Percentiles rank a stretch among this genome's conserved stretches.
phyloP scores from a whole-genome alignment of 2,329 filamentous ascomycete genomes.

The Arthroderma sp. region DNA sequence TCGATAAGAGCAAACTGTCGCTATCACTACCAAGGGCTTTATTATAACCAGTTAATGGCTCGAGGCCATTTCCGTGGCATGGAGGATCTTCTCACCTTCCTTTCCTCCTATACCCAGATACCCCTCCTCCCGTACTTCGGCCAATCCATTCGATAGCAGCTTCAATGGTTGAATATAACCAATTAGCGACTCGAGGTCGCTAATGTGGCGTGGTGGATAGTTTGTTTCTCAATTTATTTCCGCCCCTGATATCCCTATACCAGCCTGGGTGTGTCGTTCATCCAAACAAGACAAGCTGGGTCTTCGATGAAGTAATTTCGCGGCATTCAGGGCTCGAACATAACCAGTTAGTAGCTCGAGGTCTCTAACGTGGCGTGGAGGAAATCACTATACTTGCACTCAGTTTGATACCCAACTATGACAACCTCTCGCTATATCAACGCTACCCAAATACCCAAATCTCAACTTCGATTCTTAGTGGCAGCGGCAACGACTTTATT shows the following conservation, averaged over 20 bases:
- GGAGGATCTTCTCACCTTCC: not conserved
- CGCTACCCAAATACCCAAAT: not conserved
- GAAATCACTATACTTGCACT: not conserved
- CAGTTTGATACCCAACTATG: not conserved
- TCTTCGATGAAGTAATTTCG: not conserved
- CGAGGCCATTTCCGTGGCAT: not conserved
- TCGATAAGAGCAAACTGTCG: too few relatives aligned
- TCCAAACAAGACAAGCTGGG: not conserved
- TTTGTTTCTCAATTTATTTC: not conserved
- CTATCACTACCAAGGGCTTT: not conserved
- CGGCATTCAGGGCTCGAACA: not conserved
- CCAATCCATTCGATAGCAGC: not conserved
- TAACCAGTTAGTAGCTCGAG: slow-evolving; percentile 5
- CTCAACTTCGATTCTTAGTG: not conserved
- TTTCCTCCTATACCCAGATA: not conserved
- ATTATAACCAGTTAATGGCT: not conserved
- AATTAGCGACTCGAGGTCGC: slow-evolving; percentile 1
- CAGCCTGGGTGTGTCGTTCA: not conserved
- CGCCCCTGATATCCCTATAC: not conserved
- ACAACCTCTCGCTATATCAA: not conserved
- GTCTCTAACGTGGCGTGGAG: slow-evolving; percentile 2
- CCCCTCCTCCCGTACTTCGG: not conserved
- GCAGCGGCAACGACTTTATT: not conserved
- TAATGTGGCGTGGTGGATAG: slow-evolving; percentile 5
- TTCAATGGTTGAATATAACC: not conserved